Evolutionary conservation across 129 eudicot genomes (phyloP).

Genomic region (Deinandra increscens): DNA sequence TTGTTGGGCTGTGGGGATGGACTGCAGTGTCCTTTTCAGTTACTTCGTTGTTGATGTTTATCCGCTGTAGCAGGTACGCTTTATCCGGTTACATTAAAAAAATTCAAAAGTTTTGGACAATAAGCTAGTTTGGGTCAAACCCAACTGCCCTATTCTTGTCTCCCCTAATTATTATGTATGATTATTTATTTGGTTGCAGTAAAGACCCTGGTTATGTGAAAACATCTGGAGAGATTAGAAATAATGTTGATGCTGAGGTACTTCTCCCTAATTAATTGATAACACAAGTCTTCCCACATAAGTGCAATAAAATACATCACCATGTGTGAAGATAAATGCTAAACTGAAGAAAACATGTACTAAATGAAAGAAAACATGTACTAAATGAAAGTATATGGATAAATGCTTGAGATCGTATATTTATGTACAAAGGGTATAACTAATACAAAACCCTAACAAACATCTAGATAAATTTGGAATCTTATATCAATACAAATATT

Average conservation of each 20-base stretch:
- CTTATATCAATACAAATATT: too few relatives aligned
- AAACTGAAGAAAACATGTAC: too few relatives aligned
- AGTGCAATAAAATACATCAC: neutral
- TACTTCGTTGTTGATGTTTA: conserved; percentile 60
- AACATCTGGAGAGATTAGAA: conserved; percentile 32
- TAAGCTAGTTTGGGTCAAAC: neutral
- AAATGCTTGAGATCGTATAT: too few relatives aligned
- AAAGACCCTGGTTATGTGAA: conserved; percentile 87
- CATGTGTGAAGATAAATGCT: neutral
- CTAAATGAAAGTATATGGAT: too few relatives aligned
- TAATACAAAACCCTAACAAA: too few relatives aligned
- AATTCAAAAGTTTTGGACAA: neutral
- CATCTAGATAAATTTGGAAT: too few relatives aligned
- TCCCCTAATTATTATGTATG: conserved; percentile 11
- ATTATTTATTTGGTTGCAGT: conserved; percentile 48
- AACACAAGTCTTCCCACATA: conserved; percentile 14
- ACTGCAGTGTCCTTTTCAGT: conserved; percentile 66
- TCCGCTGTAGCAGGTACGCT: conserved; percentile 78
- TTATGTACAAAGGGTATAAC: too few relatives aligned
- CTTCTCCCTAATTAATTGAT: neutral
- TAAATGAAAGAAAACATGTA: too few relatives aligned
- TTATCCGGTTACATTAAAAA: conserved; percentile 1
- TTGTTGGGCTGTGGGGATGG: conserved; percentile 97
- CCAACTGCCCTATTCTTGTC: neutral
- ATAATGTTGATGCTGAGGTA: conserved; percentile 60